phyloP scores from a whole-genome alignment of 2,329 filamentous ascomycete species.

The Calonectria crousiana region DNA sequence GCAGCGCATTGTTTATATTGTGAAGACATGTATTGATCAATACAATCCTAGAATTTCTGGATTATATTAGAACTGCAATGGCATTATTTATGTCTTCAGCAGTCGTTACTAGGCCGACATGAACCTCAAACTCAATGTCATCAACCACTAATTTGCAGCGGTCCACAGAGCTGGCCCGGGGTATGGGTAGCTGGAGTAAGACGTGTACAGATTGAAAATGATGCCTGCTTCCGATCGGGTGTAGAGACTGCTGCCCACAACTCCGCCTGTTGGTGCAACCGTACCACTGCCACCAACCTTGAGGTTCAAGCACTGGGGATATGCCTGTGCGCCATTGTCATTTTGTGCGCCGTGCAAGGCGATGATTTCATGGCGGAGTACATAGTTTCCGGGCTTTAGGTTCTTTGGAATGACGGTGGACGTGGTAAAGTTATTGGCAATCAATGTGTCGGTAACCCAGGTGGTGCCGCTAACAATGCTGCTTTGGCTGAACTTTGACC shows the following conservation, averaged over 20 bases:
- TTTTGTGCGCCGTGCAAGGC: slow-evolving; percentile 57
- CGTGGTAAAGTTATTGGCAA: slow-evolving; percentile 51
- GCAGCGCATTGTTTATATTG: too few relatives aligned
- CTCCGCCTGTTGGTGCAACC: slow-evolving; percentile 44
- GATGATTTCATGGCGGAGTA: slow-evolving; percentile 64
- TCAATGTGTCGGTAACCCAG: slow-evolving; percentile 55
- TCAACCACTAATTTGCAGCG: slow-evolving; percentile 15
- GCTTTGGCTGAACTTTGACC: slow-evolving; percentile 71
- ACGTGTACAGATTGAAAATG: slow-evolving; percentile 44
- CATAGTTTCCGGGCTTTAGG: slow-evolving; percentile 54
- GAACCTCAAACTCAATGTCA: not conserved
- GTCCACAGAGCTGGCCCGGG: slow-evolving; percentile 39
- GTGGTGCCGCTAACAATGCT: slow-evolving; percentile 58
- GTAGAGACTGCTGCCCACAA: slow-evolving; percentile 44
- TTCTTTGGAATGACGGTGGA: slow-evolving; percentile 47
- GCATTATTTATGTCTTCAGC: not conserved
- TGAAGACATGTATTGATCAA: too few relatives aligned
- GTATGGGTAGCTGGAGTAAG: slow-evolving; percentile 34
- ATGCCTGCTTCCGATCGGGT: slow-evolving; percentile 42
- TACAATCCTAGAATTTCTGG: not conserved
- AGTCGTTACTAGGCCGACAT: not conserved
- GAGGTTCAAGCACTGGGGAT: slow-evolving; percentile 63
- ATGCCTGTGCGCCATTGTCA: slow-evolving; percentile 61
- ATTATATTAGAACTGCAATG: not conserved
- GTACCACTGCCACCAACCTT: slow-evolving; percentile 55